phyloP scores from a whole-genome alignment of 768 basidiomycete species.

The Suillus subalutaceus region DNA sequence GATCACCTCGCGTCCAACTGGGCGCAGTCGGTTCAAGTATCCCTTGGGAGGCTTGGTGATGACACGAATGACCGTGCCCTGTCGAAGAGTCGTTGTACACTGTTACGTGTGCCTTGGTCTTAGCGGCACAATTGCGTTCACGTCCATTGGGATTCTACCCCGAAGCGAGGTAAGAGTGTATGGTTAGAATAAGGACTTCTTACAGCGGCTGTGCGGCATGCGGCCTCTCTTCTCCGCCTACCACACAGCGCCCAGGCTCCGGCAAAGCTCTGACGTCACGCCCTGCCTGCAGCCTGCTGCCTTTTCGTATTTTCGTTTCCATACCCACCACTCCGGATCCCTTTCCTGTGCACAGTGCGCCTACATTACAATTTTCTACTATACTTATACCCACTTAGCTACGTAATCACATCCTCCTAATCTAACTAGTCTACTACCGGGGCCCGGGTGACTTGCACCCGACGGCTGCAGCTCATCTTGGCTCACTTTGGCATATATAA shows the following conservation, averaged over 20 bases:
- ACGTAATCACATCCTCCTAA: not conserved
- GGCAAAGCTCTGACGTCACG: not conserved
- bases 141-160: constrained; percentile 41
- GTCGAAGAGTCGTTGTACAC: constrained; percentile 41
- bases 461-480: no score
- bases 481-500: no score
- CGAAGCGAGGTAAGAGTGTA: not conserved
- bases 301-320: not conserved
- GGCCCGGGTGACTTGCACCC: no score
- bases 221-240: not conserved
- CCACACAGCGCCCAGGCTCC: not conserved
- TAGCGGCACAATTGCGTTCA: constrained; percentile 61
- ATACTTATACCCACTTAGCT: not conserved
- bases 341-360: not conserved
- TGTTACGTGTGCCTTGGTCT: constrained; percentile 54
- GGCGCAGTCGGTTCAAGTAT: constrained; percentile 60
- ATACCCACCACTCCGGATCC: not conserved
- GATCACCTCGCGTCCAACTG: constrained; percentile 54
- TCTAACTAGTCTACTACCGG: no score
- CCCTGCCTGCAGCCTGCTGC: not conserved
- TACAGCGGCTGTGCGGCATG: not conserved
- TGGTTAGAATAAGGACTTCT: not conserved
- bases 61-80: constrained; percentile 48
- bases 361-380: not conserved
- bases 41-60: constrained; percentile 65